Percentiles rank a stretch among this genome's conserved stretches.
These are phyloP conservation scores for Fusarium camptoceras DNA, from an alignment of 2,329 filamentous ascomycete genomes.

Conservation along the genomic window DNA sequence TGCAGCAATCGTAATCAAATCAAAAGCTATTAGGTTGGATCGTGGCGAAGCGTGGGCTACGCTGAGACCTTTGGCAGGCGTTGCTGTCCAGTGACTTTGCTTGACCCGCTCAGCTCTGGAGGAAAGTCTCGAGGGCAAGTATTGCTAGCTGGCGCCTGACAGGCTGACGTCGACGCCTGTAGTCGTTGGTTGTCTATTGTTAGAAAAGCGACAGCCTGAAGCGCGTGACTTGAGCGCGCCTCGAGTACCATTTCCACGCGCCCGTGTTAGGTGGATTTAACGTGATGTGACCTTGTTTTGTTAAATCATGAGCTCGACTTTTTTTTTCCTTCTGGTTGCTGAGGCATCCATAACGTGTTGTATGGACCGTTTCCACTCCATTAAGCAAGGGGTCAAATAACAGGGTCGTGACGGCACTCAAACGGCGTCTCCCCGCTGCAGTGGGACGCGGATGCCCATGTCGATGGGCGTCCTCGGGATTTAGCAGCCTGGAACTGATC, in stretches of 20 bases:
- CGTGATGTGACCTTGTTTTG: conserved; percentile 38
- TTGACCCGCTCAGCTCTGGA: conserved; percentile 25
- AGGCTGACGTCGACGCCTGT: conserved; percentile 14
- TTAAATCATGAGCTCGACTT: conserved; percentile 30
- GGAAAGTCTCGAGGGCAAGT: conserved; percentile 25
- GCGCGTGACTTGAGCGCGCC: conserved; percentile 37
- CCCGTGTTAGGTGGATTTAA: conserved; percentile 28
- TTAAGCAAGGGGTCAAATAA: conserved; percentile 26
- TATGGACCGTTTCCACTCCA: conserved; percentile 17
- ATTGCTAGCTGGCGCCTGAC: conserved; percentile 33
- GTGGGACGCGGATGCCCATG: neutral
- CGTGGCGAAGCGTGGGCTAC: conserved; percentile 15
- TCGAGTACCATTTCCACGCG: conserved; percentile 32
- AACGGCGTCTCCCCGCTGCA: conserved; percentile 23
- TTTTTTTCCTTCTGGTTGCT: conserved; percentile 38
- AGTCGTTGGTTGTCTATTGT: conserved; percentile 5
- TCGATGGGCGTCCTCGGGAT: conserved; percentile 3
- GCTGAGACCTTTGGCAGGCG: conserved; percentile 39
- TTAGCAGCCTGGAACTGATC: conserved; percentile 25
- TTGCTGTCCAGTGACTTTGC: conserved; percentile 42
- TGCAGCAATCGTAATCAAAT: neutral
- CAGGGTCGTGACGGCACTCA: conserved; percentile 33
- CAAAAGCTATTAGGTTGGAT: conserved; percentile 5
- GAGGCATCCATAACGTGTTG: conserved; percentile 39
- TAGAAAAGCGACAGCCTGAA: neutral